These are phyloP conservation scores for Clausena lansium DNA, from an alignment of 345 rosid genomes.

Conservation along the genomic window DNA sequence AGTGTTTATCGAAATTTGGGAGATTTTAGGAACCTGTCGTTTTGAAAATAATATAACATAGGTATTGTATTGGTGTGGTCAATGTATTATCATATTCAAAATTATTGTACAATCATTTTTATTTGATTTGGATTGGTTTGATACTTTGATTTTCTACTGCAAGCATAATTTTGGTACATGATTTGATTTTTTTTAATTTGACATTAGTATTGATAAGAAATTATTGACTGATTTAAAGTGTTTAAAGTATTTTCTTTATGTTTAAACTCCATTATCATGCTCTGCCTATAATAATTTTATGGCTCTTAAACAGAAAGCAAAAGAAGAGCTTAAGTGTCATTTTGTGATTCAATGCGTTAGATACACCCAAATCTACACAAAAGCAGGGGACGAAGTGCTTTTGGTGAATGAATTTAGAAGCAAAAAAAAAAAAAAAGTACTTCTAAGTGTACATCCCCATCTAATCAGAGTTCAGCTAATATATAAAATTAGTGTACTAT, in stretches of 20 bases:
- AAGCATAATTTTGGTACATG: neutral
- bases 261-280: too few species aligned
- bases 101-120: neutral
- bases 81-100: neutral
- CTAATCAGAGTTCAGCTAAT: neutral
- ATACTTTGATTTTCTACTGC: too few species aligned
- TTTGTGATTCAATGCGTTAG: neutral
- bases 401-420: neutral
- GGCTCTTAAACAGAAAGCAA: neutral
- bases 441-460: neutral
- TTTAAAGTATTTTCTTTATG: neutral
- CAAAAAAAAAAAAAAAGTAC: neutral
- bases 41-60: too few species aligned
- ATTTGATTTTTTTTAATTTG: too few species aligned
- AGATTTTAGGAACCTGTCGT: neutral
- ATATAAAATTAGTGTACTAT: neutral
- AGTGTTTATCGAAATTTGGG: neutral
- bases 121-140: neutral
- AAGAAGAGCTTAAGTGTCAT: too few species aligned
- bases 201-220: too few species aligned
- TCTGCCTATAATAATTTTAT: neutral
- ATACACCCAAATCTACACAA: neutral
- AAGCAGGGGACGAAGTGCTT: neutral
- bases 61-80: neutral
- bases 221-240: too few species aligned